A percentile compares a stretch with the other conserved stretches of the same genome.
These are phyloP conservation scores for Pisolithus sp. DNA, from an alignment of 768 basidiomycete species.

Conservation along the genomic window DNA sequence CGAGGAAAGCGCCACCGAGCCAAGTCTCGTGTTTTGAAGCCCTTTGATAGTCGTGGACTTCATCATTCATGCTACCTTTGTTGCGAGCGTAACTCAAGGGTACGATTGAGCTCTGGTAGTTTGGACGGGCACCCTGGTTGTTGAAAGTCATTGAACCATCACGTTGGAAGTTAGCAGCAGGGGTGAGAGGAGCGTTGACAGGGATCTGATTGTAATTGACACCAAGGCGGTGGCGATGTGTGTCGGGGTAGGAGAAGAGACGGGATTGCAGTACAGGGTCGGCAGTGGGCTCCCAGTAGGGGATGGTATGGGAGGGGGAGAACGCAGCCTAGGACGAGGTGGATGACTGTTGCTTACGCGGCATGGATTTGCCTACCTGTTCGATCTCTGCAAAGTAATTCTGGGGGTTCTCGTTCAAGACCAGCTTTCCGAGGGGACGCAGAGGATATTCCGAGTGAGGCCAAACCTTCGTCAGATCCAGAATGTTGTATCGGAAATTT, in stretches of 20 bases:
- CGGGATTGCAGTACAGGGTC: conserved; percentile 94
- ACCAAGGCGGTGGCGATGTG: conserved; percentile 80
- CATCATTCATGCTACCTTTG: conserved; percentile 40
- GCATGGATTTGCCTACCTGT: conserved; percentile 51
- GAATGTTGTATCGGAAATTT: conserved; percentile 82
- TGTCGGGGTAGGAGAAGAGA: conserved; percentile 91
- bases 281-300: conserved; percentile 83
- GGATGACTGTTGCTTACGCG: conserved; percentile 4
- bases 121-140: conserved; percentile 80
- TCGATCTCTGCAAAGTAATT: conserved; percentile 97
- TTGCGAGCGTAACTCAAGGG: conserved; percentile 59
- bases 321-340: conserved; percentile 52
- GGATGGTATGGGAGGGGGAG: conserved; percentile 81
- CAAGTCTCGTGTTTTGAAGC: conserved; percentile 65
- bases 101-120: conserved; percentile 76
- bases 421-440: conserved; percentile 79
- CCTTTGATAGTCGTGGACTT: conserved; percentile 32
- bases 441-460: conserved; percentile 86
- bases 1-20: conserved; percentile 59
- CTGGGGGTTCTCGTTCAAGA: conserved; percentile 68
- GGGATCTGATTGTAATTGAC: conserved; percentile 81
- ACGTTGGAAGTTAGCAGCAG: conserved; percentile 88
- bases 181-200: conserved; percentile 71
- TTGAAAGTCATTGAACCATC: conserved; percentile 64
- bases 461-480: conserved; percentile 91